phyloP scores from a whole-genome alignment of 768 basidiomycete species.

The Lentinula guzmanii region DNA sequence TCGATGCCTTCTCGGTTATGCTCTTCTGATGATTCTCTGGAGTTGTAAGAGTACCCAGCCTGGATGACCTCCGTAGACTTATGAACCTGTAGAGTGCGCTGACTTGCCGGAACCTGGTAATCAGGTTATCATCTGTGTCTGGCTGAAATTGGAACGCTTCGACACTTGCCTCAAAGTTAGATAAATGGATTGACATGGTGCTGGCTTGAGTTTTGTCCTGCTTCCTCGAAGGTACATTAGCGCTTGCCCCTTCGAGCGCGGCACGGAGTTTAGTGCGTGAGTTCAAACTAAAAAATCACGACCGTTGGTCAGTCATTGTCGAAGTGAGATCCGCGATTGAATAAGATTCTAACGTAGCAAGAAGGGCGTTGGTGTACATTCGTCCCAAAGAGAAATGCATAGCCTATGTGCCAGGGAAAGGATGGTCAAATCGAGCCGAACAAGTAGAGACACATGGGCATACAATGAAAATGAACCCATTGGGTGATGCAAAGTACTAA shows the following conservation, averaged over 20 bases:
- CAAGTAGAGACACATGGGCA: background rate
- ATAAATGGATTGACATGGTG: background rate
- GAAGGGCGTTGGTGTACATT: constrained; percentile 19
- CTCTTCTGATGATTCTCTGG: background rate
- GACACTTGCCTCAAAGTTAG: background rate
- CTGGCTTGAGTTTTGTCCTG: background rate
- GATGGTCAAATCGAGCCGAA: too few relatives aligned
- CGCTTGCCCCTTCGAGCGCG: background rate
- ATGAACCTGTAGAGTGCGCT: background rate
- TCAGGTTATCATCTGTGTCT: background rate
- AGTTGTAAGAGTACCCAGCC: background rate
- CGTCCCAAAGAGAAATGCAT: constrained; percentile 20
- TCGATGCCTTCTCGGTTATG: background rate
- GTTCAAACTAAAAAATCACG: background rate
- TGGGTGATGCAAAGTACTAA: constrained; percentile 13
- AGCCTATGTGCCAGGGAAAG: constrained; percentile 8
- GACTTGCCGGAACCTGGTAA: background rate
- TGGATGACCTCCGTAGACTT: background rate
- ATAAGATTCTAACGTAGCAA: constrained; percentile 14
- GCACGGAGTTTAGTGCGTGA: background rate
- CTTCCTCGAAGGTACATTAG: background rate
- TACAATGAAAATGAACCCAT: constrained; percentile 17
- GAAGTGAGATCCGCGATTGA: background rate
- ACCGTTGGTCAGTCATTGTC: background rate
- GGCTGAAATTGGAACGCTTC: too few relatives aligned